Conservation (phyloP, 441 rosid species). For the Eugenia klotzschiana region DNA sequence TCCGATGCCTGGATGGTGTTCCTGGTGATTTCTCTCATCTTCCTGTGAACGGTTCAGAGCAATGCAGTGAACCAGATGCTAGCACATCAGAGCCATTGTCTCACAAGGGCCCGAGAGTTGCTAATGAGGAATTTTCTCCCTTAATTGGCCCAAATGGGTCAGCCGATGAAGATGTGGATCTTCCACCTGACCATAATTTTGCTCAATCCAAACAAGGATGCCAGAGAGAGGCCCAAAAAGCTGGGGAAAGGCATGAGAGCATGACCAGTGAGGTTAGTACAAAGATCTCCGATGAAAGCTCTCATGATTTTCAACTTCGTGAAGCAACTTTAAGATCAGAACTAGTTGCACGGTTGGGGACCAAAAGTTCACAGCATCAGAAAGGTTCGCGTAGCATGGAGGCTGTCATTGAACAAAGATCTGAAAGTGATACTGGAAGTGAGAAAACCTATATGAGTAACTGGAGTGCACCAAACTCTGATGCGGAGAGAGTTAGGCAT, state of each 20-base stretch:
- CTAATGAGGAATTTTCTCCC: conserved; percentile 37
- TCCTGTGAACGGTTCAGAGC: conserved; percentile 45
- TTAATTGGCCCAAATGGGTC: conserved; percentile 37
- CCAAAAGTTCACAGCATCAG: conserved; percentile 30
- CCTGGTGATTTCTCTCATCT: conserved; percentile 18
- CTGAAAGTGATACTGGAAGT: conserved; percentile 45
- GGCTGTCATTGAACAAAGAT: conserved; percentile 32
- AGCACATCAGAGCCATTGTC: conserved; percentile 76
- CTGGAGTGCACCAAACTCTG: conserved; percentile 29
- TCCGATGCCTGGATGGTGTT: conserved; percentile 14
- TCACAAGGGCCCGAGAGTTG: conserved; percentile 28
- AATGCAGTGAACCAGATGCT: conserved; percentile 78
- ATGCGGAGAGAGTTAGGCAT: conserved; percentile 25
- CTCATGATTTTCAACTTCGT: conserved; percentile 45
- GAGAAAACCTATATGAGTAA: conserved; percentile 45
- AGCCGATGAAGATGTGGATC: conserved; percentile 46
- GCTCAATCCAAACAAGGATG: conserved; percentile 18
- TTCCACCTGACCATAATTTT: conserved; percentile 31
- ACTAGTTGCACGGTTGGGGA: conserved; percentile 56
- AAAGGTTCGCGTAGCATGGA: conserved; percentile 21
- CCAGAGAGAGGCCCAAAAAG: conserved; percentile 18
- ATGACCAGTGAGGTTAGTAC: conserved; percentile 2
- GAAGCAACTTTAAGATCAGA: conserved; percentile 83
- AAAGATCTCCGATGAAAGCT: conserved; percentile 11
- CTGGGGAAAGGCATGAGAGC: conserved; percentile 15